A percentile compares a stretch with the other conserved stretches of the same genome.
Evolutionary conservation across 306 rosid species (phyloP).

Genomic region (Lablab purpureus): DNA sequence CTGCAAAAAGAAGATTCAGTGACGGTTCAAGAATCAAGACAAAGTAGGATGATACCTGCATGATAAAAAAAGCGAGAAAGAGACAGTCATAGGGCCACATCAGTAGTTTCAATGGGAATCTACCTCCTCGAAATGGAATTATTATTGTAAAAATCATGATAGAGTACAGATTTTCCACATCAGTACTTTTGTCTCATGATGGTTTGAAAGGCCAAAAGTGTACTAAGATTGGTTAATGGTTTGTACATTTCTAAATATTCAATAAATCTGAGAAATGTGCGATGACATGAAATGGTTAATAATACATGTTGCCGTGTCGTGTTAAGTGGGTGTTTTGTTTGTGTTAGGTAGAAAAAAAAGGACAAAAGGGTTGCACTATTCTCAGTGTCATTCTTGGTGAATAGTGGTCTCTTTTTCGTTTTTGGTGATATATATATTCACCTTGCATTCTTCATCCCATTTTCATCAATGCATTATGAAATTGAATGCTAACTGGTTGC

Average conservation of each 20-base stretch:
- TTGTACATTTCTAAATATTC: slow-evolving; percentile 4
- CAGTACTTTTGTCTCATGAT: background rate
- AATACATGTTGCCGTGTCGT: background rate
- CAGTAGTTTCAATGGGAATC: slow-evolving; percentile 19
- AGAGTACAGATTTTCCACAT: background rate
- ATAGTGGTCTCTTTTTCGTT: background rate
- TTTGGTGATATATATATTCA: background rate
- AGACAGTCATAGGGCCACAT: background rate
- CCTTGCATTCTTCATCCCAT: background rate
- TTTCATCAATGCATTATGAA: background rate
- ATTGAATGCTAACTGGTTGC: background rate
- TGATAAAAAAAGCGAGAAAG: background rate
- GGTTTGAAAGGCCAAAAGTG: slow-evolving; percentile 8
- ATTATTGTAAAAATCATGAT: background rate
- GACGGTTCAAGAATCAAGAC: background rate
- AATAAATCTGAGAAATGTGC: background rate
- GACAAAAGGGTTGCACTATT: background rate
- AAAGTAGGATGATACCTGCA: background rate
- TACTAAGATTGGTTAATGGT: background rate
- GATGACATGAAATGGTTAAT: slow-evolving; percentile 4
- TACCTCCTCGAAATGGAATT: background rate
- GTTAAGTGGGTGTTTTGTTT: background rate
- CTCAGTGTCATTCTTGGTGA: background rate
- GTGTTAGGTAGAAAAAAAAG: background rate
- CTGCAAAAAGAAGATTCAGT: background rate